A percentile compares a stretch with the other conserved stretches of the same genome.
Evolutionary conservation across 192 early-diverging fungal species (phyloP).

Genomic region (Coemansia sp.): DNA sequence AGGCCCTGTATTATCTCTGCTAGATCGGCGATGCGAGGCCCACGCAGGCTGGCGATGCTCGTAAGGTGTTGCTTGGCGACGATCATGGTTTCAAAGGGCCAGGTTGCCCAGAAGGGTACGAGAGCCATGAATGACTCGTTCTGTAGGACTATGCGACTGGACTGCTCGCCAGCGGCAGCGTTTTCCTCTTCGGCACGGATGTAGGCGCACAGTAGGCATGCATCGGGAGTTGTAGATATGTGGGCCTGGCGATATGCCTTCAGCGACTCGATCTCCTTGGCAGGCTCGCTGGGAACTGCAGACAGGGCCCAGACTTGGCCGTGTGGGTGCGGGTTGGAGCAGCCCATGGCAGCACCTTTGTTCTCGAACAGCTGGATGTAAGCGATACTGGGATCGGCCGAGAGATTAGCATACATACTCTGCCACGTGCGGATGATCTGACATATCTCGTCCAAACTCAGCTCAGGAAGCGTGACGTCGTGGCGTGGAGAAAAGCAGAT

Average conservation of each 20-base stretch:
- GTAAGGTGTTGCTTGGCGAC: constrained; percentile 68
- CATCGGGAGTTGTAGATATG: not conserved
- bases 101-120: constrained; percentile 96
- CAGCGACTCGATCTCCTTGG: constrained; percentile 70
- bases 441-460: constrained; percentile 67
- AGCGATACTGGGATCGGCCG: constrained; percentile 58
- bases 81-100: constrained; percentile 96
- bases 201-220: constrained; percentile 88
- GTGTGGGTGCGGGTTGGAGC: constrained; percentile 97
- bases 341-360: constrained; percentile 96
- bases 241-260: constrained; percentile 62
- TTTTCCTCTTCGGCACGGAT: constrained; percentile 48
- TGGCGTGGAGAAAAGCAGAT: constrained; percentile 93
- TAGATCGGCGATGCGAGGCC: constrained; percentile 62
- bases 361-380: constrained; percentile 98
- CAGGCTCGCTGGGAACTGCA: constrained; percentile 79
- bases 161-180: constrained; percentile 31
- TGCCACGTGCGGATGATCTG: constrained; percentile 78
- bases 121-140: constrained; percentile 82
- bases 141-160: constrained; percentile 72
- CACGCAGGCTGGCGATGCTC: constrained; percentile 57
- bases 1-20: constrained; percentile 77
- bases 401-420: constrained; percentile 60
- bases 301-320: constrained; percentile 93
- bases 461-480: constrained; percentile 87